Conservation (phyloP, 2,329 filamentous ascomycete species). For the Pestalotiopsis sp. region DNA sequence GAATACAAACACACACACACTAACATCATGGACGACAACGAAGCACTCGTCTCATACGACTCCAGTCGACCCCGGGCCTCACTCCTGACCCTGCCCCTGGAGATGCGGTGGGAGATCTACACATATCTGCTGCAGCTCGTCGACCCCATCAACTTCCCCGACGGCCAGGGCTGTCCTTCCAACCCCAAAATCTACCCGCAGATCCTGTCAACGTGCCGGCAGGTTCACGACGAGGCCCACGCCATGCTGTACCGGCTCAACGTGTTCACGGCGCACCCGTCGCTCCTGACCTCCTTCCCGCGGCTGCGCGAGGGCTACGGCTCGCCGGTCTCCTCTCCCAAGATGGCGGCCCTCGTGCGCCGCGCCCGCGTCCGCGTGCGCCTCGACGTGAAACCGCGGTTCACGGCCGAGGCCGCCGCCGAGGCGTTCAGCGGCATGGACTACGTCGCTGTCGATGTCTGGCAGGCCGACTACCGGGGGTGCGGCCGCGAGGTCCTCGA, state of each 20-base stretch:
- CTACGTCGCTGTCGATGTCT: slow-evolving; percentile 41
- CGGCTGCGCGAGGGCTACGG: slow-evolving; percentile 34
- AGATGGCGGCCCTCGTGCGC: slow-evolving; percentile 33
- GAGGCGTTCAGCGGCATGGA: slow-evolving; percentile 37
- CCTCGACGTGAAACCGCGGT: slow-evolving; percentile 41
- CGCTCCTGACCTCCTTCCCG: slow-evolving; percentile 41
- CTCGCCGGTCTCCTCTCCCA: slow-evolving; percentile 23
- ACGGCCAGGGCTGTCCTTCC: slow-evolving; percentile 5
- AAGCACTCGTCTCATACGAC: background rate
- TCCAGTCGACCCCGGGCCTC: slow-evolving; percentile 7
- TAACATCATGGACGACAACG: background rate
- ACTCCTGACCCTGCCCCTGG: slow-evolving; percentile 44
- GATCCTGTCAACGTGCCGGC: slow-evolving; percentile 42
- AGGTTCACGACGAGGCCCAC: slow-evolving; percentile 41
- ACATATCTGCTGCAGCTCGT: slow-evolving; percentile 41
- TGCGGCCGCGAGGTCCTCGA: slow-evolving; percentile 36
- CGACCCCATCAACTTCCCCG: slow-evolving; percentile 14
- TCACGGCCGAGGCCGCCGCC: slow-evolving; percentile 29
- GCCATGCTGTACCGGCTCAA: slow-evolving; percentile 45
- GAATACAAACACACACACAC: background rate
- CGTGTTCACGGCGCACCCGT: slow-evolving; percentile 44
- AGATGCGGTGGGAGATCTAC: slow-evolving; percentile 51
- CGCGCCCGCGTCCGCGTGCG: slow-evolving; percentile 41
- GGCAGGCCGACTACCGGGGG: slow-evolving; percentile 39
- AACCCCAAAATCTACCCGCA: slow-evolving; percentile 36